Conservation (phyloP, 2,329 filamentous ascomycete genomes). For the Neoscytalidium dimidiatum region DNA sequence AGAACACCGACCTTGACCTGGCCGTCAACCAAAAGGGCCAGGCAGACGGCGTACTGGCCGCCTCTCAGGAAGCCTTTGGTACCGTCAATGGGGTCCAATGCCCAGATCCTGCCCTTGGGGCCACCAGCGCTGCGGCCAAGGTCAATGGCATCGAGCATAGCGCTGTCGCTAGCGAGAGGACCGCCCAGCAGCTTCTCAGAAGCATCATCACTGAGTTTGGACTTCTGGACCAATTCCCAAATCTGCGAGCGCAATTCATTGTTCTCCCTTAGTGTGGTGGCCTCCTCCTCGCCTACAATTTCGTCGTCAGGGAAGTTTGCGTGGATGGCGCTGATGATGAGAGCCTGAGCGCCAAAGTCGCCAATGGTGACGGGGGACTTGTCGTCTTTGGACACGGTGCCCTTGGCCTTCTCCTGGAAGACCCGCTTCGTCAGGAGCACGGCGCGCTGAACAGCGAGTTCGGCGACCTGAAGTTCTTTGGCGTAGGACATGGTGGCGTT, state of each 20-base stretch:
- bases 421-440: constrained; percentile 74
- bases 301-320: constrained; percentile 88
- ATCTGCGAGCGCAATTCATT: constrained; percentile 70
- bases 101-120: constrained; percentile 80
- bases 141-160: constrained; percentile 62
- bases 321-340: constrained; percentile 89
- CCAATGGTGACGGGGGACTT: constrained; percentile 96
- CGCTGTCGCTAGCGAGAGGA: constrained; percentile 64
- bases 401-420: constrained; percentile 88
- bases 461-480: constrained; percentile 78
- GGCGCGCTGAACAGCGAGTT: constrained; percentile 86
- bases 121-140: constrained; percentile 70
- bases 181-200: constrained; percentile 72
- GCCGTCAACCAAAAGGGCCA: constrained; percentile 89
- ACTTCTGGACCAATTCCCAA: constrained; percentile 78
- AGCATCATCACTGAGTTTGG: constrained; percentile 66
- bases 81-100: constrained; percentile 95
- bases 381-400: constrained; percentile 91
- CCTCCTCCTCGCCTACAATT: constrained; percentile 95
- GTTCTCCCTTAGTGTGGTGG: constrained; percentile 74
- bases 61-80: constrained; percentile 96
- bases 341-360: constrained; percentile 95
- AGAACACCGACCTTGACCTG: constrained; percentile 93
- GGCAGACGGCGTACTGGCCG: constrained; percentile 94
- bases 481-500: constrained; percentile 57